Percentiles rank a stretch among this genome's conserved stretches.
These are phyloP conservation scores for Penicillium daleae DNA, from an alignment of 495 filamentous ascomycete genomes.

Conservation along the genomic window DNA sequence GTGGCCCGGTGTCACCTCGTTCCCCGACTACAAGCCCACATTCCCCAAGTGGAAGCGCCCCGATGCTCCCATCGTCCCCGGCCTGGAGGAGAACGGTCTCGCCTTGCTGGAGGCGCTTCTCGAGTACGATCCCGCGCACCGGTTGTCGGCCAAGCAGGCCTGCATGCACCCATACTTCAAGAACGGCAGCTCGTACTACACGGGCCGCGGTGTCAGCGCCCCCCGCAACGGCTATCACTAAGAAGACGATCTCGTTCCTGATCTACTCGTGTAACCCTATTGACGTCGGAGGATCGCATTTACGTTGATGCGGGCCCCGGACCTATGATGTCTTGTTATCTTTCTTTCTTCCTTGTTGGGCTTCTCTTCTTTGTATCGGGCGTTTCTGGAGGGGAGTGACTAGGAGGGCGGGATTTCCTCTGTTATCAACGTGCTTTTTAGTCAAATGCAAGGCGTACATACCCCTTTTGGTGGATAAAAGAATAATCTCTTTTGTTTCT, in stretches of 20 bases:
- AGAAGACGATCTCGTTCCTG: slow-evolving; percentile 13
- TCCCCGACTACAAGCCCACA: slow-evolving; percentile 95
- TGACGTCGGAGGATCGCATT: slow-evolving; percentile 19
- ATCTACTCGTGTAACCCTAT: slow-evolving; percentile 28
- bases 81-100: slow-evolving; percentile 74
- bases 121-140: slow-evolving; percentile 90
- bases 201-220: slow-evolving; percentile 42
- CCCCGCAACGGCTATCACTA: slow-evolving; percentile 49
- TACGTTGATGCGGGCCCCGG: slow-evolving; percentile 7
- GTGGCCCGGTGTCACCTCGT: slow-evolving; percentile 97
- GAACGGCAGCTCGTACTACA: slow-evolving; percentile 60
- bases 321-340: slow-evolving; percentile 17
- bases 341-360: slow-evolving; percentile 13
- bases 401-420: slow-evolving; percentile 37
- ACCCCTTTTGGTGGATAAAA: slow-evolving; percentile 26
- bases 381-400: slow-evolving; percentile 43
- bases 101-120: slow-evolving; percentile 91
- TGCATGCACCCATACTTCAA: slow-evolving; percentile 92
- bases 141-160: slow-evolving; percentile 95
- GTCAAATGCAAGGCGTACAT: slow-evolving; percentile 42
- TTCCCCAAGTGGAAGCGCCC: slow-evolving; percentile 96
- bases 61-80: slow-evolving; percentile 57
- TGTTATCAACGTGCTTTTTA: slow-evolving; percentile 37
- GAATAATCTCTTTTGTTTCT: background rate
- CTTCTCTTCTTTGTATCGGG: slow-evolving; percentile 35